Conservation (phyloP, 495 filamentous ascomycete genomes). For the Lasiosphaeriaceae sp. region DNA sequence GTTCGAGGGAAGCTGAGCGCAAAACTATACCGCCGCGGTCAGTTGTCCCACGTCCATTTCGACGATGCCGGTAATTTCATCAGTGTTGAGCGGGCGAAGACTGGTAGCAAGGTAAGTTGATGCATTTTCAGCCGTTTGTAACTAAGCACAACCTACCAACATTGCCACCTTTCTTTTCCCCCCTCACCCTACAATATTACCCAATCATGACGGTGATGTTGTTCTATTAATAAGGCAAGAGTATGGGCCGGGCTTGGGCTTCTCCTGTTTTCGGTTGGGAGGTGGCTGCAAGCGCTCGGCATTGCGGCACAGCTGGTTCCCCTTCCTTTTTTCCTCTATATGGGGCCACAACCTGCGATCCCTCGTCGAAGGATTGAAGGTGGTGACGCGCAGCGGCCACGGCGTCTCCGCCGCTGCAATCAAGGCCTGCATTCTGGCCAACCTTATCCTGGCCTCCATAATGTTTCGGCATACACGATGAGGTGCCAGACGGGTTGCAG, state of each 20-base stretch:
- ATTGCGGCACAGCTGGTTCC: neutral
- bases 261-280: too few relatives aligned
- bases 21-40: constrained; percentile 77
- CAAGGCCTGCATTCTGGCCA: neutral
- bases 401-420: neutral
- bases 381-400: too few relatives aligned
- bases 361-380: neutral
- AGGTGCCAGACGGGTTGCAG: neutral
- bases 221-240: too few relatives aligned
- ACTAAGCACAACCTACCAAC: neutral
- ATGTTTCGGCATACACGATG: constrained; percentile 4
- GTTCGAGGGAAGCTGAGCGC: constrained; percentile 88
- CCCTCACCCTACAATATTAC: neutral
- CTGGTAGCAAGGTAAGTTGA: constrained; percentile 67
- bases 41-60: constrained; percentile 73
- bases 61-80: constrained; percentile 83
- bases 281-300: too few relatives aligned
- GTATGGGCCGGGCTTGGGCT: too few relatives aligned
- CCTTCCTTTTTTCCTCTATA: too few relatives aligned
- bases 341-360: too few relatives aligned
- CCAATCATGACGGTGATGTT: too few relatives aligned
- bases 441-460: neutral
- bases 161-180: too few relatives aligned
- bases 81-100: constrained; percentile 79
- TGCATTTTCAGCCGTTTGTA: constrained; percentile 9